Conservation (phyloP, 805 yeast genomes). For the Saccharomyces jurei region DNA sequence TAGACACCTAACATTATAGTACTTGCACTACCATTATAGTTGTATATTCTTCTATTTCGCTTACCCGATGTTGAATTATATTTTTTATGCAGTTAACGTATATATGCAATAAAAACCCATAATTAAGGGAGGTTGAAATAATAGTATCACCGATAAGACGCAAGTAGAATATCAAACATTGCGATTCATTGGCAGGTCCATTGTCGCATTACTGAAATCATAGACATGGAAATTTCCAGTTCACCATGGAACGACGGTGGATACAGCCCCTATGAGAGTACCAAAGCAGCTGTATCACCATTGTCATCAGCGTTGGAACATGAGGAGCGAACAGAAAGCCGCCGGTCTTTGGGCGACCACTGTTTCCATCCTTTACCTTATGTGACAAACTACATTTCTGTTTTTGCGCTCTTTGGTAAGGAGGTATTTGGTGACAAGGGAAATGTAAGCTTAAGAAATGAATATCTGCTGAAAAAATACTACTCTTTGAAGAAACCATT, state of each 20-base stretch:
- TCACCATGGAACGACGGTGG: not conserved
- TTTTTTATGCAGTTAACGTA: not conserved
- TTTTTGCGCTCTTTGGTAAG: slow-evolving; percentile 2
- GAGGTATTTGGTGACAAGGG: slow-evolving; percentile 1
- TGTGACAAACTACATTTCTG: slow-evolving; percentile 12
- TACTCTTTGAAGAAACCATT: slow-evolving; percentile 9
- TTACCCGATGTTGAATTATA: not conserved
- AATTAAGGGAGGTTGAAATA: not conserved
- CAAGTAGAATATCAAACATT: not conserved
- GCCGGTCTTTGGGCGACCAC: not conserved
- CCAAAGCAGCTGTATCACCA: not conserved
- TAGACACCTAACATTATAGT: not conserved
- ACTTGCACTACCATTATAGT: not conserved
- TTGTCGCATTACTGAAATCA: not conserved
- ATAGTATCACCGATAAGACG: not conserved
- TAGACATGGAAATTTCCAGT: not conserved
- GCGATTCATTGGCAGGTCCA: not conserved
- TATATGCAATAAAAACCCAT: not conserved
- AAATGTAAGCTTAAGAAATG: slow-evolving; percentile 5
- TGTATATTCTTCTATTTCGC: not conserved
- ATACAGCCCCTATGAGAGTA: not conserved
- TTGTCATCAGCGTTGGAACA: not conserved
- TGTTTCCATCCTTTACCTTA: slow-evolving; percentile 6
- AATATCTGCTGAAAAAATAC: slow-evolving; percentile 8
- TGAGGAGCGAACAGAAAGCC: not conserved